Percentiles rank a stretch among this genome's conserved stretches.
Conservation (phyloP, 768 basidiomycete genomes). For the Lactarius hengduanensis region DNA sequence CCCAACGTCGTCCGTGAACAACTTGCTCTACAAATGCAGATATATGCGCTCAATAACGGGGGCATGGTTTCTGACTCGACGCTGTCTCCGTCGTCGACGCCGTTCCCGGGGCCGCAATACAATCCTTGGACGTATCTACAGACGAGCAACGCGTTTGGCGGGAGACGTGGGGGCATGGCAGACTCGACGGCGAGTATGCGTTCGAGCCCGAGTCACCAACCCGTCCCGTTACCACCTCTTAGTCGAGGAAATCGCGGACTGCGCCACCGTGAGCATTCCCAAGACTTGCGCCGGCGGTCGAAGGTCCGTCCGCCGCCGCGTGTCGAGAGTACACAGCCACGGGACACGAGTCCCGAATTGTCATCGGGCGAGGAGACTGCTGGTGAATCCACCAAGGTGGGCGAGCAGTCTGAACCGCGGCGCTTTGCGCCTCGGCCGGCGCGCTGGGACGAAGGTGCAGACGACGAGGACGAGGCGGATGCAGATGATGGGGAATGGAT, state of each 20-base stretch:
- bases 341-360: slow-evolving; percentile 77
- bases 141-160: slow-evolving; percentile 25
- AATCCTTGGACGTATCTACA: slow-evolving; percentile 73
- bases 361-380: slow-evolving; percentile 79
- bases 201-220: slow-evolving; percentile 71
- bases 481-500: slow-evolving; percentile 39
- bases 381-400: slow-evolving; percentile 51
- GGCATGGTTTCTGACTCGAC: slow-evolving; percentile 66
- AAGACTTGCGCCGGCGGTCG: slow-evolving; percentile 35
- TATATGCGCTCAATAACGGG: slow-evolving; percentile 71
- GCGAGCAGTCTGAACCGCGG: slow-evolving; percentile 30
- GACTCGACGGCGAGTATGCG: slow-evolving; percentile 57
- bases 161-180: slow-evolving; percentile 32
- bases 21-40: slow-evolving; percentile 72
- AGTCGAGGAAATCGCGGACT: slow-evolving; percentile 46
- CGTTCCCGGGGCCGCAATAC: slow-evolving; percentile 62
- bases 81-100: slow-evolving; percentile 72
- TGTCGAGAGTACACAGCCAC: slow-evolving; percentile 79
- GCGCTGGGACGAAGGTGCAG: slow-evolving; percentile 43
- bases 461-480: slow-evolving; percentile 37
- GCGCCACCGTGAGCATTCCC: slow-evolving; percentile 45
- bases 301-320: slow-evolving; percentile 67
- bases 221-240: slow-evolving; percentile 53
- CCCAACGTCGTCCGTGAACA: slow-evolving; percentile 61
- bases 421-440: slow-evolving; percentile 22